phyloP scores from a whole-genome alignment of 192 early-diverging fungal species.

The Backusella tuberculispora region DNA sequence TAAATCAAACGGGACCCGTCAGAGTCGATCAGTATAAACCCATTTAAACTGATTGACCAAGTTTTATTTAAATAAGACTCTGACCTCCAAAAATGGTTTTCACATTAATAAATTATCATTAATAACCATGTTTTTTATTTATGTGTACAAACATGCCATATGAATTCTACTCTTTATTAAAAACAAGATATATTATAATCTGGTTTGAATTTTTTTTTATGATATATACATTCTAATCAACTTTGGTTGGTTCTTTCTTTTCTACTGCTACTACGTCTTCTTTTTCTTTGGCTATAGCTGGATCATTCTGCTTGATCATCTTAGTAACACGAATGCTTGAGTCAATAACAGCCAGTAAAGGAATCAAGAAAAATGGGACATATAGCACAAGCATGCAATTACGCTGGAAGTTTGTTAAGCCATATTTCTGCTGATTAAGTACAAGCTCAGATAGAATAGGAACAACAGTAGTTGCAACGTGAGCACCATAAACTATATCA shows the following conservation, averaged over 20 bases:
- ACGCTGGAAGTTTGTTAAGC: constrained; percentile 31
- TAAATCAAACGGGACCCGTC: too few relatives aligned
- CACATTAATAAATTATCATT: too few relatives aligned
- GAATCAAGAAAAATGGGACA: constrained; percentile 66
- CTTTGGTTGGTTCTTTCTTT: background rate
- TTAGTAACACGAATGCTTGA: constrained; percentile 21
- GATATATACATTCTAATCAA: background rate
- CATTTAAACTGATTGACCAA: too few relatives aligned
- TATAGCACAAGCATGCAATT: constrained; percentile 56
- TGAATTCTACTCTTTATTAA: too few relatives aligned
- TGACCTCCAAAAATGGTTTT: too few relatives aligned
- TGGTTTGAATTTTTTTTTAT: too few relatives aligned
- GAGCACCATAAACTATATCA: constrained; percentile 64
- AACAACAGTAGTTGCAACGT: constrained; percentile 73
- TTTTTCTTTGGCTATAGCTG: background rate
- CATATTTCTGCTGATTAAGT: constrained; percentile 38
- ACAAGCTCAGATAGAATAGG: constrained; percentile 60
- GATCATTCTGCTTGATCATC: constrained; percentile 4
- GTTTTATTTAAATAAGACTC: too few relatives aligned
- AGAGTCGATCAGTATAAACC: too few relatives aligned
- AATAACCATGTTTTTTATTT: too few relatives aligned
- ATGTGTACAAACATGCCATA: too few relatives aligned
- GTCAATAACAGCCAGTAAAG: constrained; percentile 56
- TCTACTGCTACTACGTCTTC: too few relatives aligned
- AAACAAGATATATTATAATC: too few relatives aligned